These are phyloP conservation scores for Cicer arietinum DNA, from an alignment of 306 rosid genomes.

Conservation along the genomic window DNA sequence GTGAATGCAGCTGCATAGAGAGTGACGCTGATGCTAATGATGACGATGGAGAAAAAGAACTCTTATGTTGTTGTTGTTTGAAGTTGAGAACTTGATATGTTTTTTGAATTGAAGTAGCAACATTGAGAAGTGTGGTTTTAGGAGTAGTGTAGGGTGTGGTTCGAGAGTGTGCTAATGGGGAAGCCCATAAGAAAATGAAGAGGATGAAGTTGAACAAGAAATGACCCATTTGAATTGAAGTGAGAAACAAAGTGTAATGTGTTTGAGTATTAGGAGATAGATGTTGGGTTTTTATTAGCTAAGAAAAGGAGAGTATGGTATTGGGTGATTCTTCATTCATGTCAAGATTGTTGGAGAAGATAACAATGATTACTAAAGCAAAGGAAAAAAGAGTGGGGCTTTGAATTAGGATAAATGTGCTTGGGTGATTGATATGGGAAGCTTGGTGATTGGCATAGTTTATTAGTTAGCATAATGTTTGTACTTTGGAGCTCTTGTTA, in stretches of 20 bases:
- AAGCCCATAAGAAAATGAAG: conserved; percentile 29
- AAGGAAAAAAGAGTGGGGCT: conserved; percentile 44
- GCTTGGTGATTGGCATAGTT: conserved; percentile 3
- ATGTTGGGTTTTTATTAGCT: conserved; percentile 35
- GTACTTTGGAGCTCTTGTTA: background rate
- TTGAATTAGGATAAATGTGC: conserved; percentile 44
- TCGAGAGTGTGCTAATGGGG: conserved; percentile 47
- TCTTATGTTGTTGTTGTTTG: conserved; percentile 24
- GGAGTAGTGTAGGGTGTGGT: conserved; percentile 29
- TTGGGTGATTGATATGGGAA: background rate
- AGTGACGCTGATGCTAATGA: conserved; percentile 41
- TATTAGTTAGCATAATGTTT: background rate
- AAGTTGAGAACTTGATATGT: conserved; percentile 44
- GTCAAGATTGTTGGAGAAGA: conserved; percentile 53
- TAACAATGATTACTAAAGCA: conserved; percentile 21
- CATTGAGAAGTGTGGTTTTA: conserved; percentile 58
- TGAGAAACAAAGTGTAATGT: background rate
- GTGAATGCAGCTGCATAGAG: conserved; percentile 14
- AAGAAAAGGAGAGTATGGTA: background rate
- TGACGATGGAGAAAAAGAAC: background rate
- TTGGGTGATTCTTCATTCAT: conserved; percentile 41
- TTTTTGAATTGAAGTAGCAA: conserved; percentile 51
- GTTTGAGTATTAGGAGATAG: background rate
- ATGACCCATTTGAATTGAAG: conserved; percentile 26
- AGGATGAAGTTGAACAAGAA: conserved; percentile 24